These are phyloP conservation scores for Balamuthia mandrillaris DNA, from an alignment of 208 protist genomes.

Conservation along the genomic window DNA sequence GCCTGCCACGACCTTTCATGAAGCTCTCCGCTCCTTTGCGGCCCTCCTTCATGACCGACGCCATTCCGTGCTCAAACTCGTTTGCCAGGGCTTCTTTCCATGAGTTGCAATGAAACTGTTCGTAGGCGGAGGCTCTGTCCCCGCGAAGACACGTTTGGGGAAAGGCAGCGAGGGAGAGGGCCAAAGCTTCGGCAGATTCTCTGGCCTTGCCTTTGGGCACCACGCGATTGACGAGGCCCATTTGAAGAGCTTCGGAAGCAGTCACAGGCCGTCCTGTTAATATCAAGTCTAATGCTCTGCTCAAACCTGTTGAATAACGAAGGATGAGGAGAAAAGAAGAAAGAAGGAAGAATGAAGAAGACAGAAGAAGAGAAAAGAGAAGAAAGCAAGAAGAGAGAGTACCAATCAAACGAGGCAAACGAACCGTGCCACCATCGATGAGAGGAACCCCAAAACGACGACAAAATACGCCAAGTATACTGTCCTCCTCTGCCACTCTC, in stretches of 20 bases:
- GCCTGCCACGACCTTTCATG: too few species aligned
- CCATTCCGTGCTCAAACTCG: not conserved
- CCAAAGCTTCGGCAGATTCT: not conserved
- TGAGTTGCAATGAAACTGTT: not conserved
- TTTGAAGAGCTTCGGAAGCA: not conserved
- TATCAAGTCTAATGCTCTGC: too few species aligned
- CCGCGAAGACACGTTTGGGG: not conserved
- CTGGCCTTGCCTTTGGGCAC: not conserved
- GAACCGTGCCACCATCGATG: conserved; percentile 54
- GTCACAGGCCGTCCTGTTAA: not conserved
- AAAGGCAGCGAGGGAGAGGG: not conserved
- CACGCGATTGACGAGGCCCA: not conserved
- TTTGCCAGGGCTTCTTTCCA: not conserved
- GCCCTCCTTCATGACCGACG: not conserved
- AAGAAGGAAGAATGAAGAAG: too few species aligned
- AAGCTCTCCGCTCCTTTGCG: not conserved
- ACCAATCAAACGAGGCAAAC: conserved; percentile 17
- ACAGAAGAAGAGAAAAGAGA: too few species aligned
- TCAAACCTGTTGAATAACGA: not conserved
- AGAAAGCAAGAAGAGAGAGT: too few species aligned
- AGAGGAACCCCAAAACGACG: conserved; percentile 48
- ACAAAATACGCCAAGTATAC: conserved; percentile 47
- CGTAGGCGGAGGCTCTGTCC: not conserved
- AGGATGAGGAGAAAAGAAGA: too few species aligned
- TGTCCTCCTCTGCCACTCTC: not conserved